These are phyloP conservation scores for Agaricus blazei DNA, from an alignment of 768 basidiomycete species.

Conservation along the genomic window DNA sequence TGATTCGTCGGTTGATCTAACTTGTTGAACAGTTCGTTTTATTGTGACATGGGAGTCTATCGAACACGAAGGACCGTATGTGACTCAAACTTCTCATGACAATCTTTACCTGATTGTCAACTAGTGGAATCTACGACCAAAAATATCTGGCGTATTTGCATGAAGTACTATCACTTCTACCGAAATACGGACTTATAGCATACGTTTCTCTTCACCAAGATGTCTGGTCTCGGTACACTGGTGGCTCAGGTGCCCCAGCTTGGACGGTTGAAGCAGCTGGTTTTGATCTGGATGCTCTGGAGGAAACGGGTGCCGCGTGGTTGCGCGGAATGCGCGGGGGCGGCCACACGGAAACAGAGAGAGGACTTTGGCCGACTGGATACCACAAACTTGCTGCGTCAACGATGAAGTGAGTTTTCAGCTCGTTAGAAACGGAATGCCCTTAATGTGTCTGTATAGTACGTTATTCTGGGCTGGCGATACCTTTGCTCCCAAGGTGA, in stretches of 20 bases:
- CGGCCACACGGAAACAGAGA: conserved; percentile 70
- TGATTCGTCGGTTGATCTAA: background rate
- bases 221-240: conserved; percentile 92
- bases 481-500: conserved; percentile 74
- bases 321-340: conserved; percentile 72
- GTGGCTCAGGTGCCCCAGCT: conserved; percentile 93
- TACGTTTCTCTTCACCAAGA: conserved; percentile 89
- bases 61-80: conserved; percentile 90
- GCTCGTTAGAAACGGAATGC: background rate
- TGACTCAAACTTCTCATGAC: conserved; percentile 15
- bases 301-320: conserved; percentile 86
- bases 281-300: conserved; percentile 76
- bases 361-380: conserved; percentile 89
- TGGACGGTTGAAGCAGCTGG: conserved; percentile 91
- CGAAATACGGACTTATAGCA: conserved; percentile 66
- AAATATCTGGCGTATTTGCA: conserved; percentile 82
- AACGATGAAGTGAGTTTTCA: conserved; percentile 74
- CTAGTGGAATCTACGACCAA: conserved; percentile 77
- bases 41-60: conserved; percentile 97
- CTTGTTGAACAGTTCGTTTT: conserved; percentile 61
- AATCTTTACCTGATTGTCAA: conserved; percentile 2
- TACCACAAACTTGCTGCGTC: conserved; percentile 92
- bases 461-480: conserved; percentile 95
- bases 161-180: conserved; percentile 59
- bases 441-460: conserved; percentile 29